These are phyloP conservation scores for Pyrenula massariospora DNA, from an alignment of 495 filamentous ascomycete genomes.

Conservation along the genomic window DNA sequence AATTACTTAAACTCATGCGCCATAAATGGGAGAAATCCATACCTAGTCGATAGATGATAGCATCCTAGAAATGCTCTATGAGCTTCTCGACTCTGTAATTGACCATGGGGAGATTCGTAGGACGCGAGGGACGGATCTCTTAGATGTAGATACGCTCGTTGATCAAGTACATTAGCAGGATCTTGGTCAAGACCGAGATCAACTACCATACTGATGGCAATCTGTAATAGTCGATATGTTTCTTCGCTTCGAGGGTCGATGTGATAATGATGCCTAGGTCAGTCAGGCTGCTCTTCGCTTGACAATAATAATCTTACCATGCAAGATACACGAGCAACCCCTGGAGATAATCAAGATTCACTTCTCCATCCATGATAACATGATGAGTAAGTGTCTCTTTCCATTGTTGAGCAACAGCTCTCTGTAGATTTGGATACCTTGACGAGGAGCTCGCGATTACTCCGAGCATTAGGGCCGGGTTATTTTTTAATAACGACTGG, in stretches of 20 bases:
- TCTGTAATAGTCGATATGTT: conserved; percentile 10
- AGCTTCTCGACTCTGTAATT: not conserved
- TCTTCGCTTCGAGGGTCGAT: conserved; percentile 7
- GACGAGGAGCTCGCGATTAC: conserved; percentile 10
- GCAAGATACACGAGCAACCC: conserved; percentile 14
- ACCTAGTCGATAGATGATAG: conserved; percentile 10
- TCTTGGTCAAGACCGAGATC: conserved; percentile 4
- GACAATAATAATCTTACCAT: conserved; percentile 9
- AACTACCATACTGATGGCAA: conserved; percentile 11
- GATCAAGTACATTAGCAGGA: too few relatives aligned
- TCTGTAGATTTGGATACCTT: conserved; percentile 5
- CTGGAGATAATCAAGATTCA: conserved; percentile 15
- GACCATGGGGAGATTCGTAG: too few relatives aligned
- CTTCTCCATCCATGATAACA: conserved; percentile 9
- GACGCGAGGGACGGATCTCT: too few relatives aligned
- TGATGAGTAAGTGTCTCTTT: conserved; percentile 6
- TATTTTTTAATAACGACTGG: conserved; percentile 6
- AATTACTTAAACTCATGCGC: not conserved
- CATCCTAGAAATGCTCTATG: conserved; percentile 6
- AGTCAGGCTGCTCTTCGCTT: not conserved
- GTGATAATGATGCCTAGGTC: conserved; percentile 6
- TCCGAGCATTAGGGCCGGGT: conserved; percentile 11
- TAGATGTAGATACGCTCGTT: too few relatives aligned
- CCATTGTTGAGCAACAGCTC: conserved; percentile 6
- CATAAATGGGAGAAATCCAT: not conserved